Evolutionary conservation across 2,329 filamentous ascomycete genomes (phyloP), one percentile per base, ranked within the genome.

Genomic region (Exophiala calicioides): DNA sequence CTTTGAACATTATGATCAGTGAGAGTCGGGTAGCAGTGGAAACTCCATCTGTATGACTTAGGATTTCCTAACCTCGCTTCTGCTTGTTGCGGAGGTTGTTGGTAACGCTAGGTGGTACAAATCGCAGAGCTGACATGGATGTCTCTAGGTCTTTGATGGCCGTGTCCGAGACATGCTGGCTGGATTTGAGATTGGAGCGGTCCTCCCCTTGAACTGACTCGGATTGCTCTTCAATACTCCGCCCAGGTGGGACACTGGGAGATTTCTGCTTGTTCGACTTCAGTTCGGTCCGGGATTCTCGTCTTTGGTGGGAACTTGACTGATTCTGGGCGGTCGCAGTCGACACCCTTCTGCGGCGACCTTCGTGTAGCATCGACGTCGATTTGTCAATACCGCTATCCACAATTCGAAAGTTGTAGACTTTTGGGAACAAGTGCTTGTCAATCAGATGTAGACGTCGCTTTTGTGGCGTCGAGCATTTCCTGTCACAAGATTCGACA

Each of bases 401-500:
- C 2, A 94, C 85, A 41, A 97, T 80, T 38, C 82, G 81, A 60
- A 94, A 95, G 67, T 94, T 91, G 69, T 90, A 95, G 60, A 88
- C 86, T 63, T 81, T 82, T 8, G 90, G 91, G 63, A 93, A 98
- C 70, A 85, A 79, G 68, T 98, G 93, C 70, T 95, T 96, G 73
- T 95, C 90, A 57, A 95, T 88, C 56, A 95, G 76, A 72, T 98
- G 91, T 65, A 88, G 81, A 24, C 88, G 79, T 33, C 93, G 81
- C 68, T 95, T 97, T 61, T 88, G 83, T 21, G 86, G 83, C 3
- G 87, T 90, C 44, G 80, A 82, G 69, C 90, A 96, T 64, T 89
- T 84, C 56, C 86, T 81, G 49, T 93, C 88, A 66, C 93, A 98
- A 37, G 78, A 84, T 62, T 95, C 86, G 5, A 96, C 83, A 61